Base-by-base conservation (phyloP, 2,329 filamentous ascomycete species). In the Daldinia eschscholtzii region DNA sequence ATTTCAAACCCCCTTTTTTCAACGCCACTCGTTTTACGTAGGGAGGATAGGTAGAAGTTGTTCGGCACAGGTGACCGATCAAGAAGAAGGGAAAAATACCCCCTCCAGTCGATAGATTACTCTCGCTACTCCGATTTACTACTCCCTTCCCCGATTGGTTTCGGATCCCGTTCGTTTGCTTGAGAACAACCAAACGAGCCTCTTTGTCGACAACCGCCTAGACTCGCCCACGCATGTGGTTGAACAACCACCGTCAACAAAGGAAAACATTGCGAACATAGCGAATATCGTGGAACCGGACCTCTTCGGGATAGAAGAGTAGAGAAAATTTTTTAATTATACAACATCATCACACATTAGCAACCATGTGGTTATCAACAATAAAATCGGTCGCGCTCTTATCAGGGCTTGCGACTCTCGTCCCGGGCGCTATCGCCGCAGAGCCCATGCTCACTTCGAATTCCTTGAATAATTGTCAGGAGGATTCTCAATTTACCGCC, bases 391-490 rank as follows among this genome's bases (percentile, higher is more conserved):
- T 85, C 63, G 77, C 83, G 72, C 74, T 84, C 63, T 75, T 86
- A 73, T 79, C 83, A 78, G 81, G 82, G 59, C 75, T 85, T 73
- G 80, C 82, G 69, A 77, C 81, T 44, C 66, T 84, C 62, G 72
- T 80, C 41, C 78, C 87, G 58, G 81, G 87, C 67, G 85, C 83
- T 18, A 83, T 87, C 65, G 91, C 88, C 70, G 37, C 53, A 42
- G 85, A 89, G 77, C 86, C 86, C 71, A 84, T 93, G 77, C 92
- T 98, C 76, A 85, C 90, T 75, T 96, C 94, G 63, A 92, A 88
- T 78, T 97, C 94, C 28, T 87, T 98, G 74, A 94, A 93, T 80
- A 87, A 92, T 53, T 98, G 94, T 82, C 92, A 94, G 85, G 84
- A 89, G 66, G 91, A 95, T 81, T 95, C 92, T 30, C 91, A 90